phyloP scores from a whole-genome alignment of 768 basidiomycete species.

The Chalciporus sphaerocephalus region DNA sequence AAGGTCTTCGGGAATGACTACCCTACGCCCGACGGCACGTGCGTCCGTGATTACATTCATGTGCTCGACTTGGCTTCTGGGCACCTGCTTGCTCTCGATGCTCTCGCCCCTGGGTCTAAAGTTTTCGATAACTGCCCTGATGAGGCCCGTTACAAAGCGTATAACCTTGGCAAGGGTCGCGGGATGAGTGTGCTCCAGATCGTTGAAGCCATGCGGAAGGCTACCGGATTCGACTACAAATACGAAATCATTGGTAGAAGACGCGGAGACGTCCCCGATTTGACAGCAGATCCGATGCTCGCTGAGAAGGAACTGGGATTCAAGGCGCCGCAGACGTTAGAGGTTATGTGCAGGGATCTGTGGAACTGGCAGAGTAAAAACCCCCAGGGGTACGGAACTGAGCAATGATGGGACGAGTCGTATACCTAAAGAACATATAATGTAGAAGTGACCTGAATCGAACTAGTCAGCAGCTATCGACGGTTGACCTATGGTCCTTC shows the following conservation, averaged over 20 bases:
- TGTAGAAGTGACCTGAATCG: neutral
- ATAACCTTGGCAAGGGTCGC: conserved; percentile 92
- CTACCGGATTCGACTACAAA: conserved; percentile 83
- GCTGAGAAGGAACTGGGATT: conserved; percentile 94
- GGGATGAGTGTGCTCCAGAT: conserved; percentile 94
- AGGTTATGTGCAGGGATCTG: conserved; percentile 92
- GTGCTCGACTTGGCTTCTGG: conserved; percentile 94
- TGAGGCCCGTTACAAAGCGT: conserved; percentile 77
- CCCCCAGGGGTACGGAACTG: conserved; percentile 61
- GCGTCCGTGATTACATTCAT: conserved; percentile 94
- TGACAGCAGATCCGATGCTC: conserved; percentile 88
- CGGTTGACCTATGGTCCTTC: neutral
- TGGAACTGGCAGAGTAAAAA: conserved; percentile 99
- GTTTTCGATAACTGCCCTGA: conserved; percentile 51
- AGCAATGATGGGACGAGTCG: conserved; percentile 16
- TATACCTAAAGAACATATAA: conserved; percentile 20
- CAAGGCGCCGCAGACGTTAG: conserved; percentile 72
- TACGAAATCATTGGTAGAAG: conserved; percentile 88
- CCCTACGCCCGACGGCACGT: conserved; percentile 94
- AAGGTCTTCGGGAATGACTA: conserved; percentile 97
- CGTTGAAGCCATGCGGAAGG: conserved; percentile 89
- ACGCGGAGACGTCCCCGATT: conserved; percentile 91
- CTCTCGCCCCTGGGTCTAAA: conserved; percentile 56
- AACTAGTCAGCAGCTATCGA: neutral
- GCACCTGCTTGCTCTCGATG: conserved; percentile 87